Percentiles rank a stretch among this genome's conserved stretches.
Conservation (phyloP, 768 basidiomycete species). For the Hemileccinum rubropunctum region DNA sequence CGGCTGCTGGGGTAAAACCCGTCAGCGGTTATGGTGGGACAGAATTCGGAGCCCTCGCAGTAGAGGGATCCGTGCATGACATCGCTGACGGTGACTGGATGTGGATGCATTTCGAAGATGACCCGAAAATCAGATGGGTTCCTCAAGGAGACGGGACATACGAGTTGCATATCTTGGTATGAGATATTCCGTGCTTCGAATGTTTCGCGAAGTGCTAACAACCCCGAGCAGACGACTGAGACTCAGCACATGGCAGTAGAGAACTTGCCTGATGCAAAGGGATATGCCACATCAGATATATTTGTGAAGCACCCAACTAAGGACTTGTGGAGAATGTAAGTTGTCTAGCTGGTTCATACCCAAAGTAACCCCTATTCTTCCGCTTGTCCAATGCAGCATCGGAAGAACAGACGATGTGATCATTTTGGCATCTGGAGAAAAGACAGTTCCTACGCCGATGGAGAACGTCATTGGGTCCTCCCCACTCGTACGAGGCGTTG, state of each 20-base stretch:
- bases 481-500: constrained; percentile 17
- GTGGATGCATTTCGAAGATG: constrained; percentile 31
- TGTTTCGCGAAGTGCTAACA: neutral
- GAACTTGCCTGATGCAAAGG: constrained; percentile 39
- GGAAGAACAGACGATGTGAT: constrained; percentile 38
- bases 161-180: constrained; percentile 40
- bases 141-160: constrained; percentile 34
- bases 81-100: constrained; percentile 31
- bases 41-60: constrained; percentile 19
- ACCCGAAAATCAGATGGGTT: constrained; percentile 25
- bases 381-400: constrained; percentile 4
- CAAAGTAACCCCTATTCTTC: neutral
- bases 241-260: constrained; percentile 15
- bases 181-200: neutral
- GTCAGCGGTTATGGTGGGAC: constrained; percentile 37
- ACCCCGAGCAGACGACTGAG: constrained; percentile 4
- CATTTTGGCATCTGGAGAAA: constrained; percentile 24
- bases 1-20: constrained; percentile 33
- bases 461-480: constrained; percentile 24
- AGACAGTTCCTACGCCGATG: constrained; percentile 28
- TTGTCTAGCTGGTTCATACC: neutral
- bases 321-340: constrained; percentile 37
- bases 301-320: constrained; percentile 44
- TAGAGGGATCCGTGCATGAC: constrained; percentile 1
- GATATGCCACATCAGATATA: constrained; percentile 44